A percentile compares a stretch with the other conserved stretches of the same genome.
These are phyloP conservation scores for Lentinula aciculospora DNA, from an alignment of 768 basidiomycete species.

Conservation along the genomic window DNA sequence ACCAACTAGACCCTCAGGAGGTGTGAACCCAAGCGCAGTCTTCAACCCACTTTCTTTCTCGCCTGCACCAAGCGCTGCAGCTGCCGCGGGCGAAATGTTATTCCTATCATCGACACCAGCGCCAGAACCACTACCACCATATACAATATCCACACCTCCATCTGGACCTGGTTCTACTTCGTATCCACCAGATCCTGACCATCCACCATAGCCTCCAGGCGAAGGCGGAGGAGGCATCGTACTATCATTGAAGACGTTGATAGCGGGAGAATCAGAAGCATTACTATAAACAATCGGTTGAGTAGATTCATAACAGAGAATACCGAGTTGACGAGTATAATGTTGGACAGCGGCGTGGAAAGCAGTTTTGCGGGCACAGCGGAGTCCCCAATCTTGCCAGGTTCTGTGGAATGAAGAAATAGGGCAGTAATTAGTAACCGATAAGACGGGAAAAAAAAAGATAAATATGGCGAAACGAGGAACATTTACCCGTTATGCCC, in stretches of 20 bases:
- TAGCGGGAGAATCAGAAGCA: neutral
- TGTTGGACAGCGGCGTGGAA: constrained; percentile 76
- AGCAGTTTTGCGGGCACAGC: constrained; percentile 58
- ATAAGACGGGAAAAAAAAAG: too few species aligned
- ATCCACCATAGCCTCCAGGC: neutral
- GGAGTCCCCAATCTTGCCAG: constrained; percentile 61
- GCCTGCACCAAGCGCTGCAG: neutral
- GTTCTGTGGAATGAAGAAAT: constrained; percentile 24
- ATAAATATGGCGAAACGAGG: neutral
- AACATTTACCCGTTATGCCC: constrained; percentile 40
- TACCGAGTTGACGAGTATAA: constrained; percentile 66
- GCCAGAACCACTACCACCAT: neutral
- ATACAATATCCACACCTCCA: neutral
- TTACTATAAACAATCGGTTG: constrained; percentile 49
- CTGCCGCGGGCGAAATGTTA: neutral
- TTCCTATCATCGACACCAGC: neutral
- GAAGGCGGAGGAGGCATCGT: neutral
- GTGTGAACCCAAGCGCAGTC: constrained; percentile 41
- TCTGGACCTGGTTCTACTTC: neutral
- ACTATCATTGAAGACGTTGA: neutral
- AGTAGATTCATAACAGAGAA: constrained; percentile 53
- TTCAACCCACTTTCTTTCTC: constrained; percentile 10
- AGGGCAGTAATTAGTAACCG: neutral
- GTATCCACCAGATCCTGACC: neutral
- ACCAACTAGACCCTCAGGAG: constrained; percentile 31